Conservation (phyloP, 2,329 filamentous ascomycete species). For the Arthroderma sp. region DNA sequence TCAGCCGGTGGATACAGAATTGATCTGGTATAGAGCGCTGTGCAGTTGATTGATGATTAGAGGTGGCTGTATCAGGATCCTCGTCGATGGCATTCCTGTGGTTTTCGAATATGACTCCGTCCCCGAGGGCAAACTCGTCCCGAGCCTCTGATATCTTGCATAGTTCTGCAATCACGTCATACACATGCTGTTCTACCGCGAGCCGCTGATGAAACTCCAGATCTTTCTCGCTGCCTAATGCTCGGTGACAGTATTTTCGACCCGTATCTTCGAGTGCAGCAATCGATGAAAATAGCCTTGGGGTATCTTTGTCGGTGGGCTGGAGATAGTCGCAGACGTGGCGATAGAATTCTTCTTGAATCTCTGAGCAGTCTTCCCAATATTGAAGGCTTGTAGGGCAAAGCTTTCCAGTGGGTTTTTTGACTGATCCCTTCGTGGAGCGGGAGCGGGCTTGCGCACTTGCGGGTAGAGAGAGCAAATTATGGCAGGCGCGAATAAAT, state of each 20-base stretch:
- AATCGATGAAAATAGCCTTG: constrained; percentile 11
- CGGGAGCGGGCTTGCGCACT: background rate
- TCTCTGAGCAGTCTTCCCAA: background rate
- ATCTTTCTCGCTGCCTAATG: constrained; percentile 19
- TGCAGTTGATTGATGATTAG: constrained; percentile 11
- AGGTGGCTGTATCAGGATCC: constrained; percentile 8
- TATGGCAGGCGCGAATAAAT: background rate
- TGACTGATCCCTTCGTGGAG: background rate
- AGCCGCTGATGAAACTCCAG: constrained; percentile 18
- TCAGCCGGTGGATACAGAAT: constrained; percentile 10
- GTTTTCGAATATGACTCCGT: constrained; percentile 9
- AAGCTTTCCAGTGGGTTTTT: background rate
- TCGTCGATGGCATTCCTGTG: constrained; percentile 11
- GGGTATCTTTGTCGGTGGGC: constrained; percentile 2
- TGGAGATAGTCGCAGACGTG: background rate
- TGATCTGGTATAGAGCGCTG: constrained; percentile 11
- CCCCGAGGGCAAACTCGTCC: constrained; percentile 12
- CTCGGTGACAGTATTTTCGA: constrained; percentile 8
- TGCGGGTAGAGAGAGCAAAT: background rate
- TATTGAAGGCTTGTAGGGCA: background rate
- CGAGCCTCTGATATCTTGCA: constrained; percentile 13
- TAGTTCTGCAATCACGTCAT: constrained; percentile 17
- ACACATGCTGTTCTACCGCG: constrained; percentile 17
- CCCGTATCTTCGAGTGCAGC: constrained; percentile 10
- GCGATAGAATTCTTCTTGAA: background rate